Evolutionary conservation across 495 filamentous ascomycete genomes (phyloP).

Genomic region (Podospora comata): DNA sequence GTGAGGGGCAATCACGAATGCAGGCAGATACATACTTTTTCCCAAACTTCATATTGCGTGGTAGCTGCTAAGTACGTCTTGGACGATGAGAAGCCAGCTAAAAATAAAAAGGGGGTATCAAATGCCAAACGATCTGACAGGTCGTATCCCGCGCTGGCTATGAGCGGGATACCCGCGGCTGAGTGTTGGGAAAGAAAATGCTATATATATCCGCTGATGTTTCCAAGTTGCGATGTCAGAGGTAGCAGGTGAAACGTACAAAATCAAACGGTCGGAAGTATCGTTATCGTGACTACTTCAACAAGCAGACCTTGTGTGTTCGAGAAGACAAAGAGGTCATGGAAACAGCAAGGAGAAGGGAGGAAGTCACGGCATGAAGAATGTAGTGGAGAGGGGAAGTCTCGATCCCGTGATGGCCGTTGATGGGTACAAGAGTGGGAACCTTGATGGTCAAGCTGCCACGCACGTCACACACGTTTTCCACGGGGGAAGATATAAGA

Average conservation of each 20-base stretch:
- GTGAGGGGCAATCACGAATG: background rate
- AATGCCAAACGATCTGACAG: background rate
- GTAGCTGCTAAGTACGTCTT: background rate
- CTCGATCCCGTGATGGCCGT: background rate
- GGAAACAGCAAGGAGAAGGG: background rate
- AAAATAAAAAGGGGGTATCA: background rate
- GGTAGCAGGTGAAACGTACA: background rate
- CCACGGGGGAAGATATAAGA: background rate
- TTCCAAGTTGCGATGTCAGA: background rate
- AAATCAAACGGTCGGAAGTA: background rate
- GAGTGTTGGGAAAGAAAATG: background rate
- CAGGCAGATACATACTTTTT: constrained; percentile 51
- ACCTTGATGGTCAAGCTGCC: background rate
- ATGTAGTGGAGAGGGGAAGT: background rate
- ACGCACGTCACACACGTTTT: background rate
- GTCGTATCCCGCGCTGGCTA: background rate
- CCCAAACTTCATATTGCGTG: constrained; percentile 71
- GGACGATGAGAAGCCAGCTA: background rate
- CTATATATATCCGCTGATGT: too few species aligned
- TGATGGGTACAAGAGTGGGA: background rate
- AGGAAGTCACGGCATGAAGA: background rate
- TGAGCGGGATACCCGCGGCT: background rate
- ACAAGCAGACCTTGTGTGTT: background rate
- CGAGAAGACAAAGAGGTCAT: background rate
- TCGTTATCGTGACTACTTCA: background rate